Conservation (phyloP, 441 rosid species). For the Croton laevigatus region DNA sequence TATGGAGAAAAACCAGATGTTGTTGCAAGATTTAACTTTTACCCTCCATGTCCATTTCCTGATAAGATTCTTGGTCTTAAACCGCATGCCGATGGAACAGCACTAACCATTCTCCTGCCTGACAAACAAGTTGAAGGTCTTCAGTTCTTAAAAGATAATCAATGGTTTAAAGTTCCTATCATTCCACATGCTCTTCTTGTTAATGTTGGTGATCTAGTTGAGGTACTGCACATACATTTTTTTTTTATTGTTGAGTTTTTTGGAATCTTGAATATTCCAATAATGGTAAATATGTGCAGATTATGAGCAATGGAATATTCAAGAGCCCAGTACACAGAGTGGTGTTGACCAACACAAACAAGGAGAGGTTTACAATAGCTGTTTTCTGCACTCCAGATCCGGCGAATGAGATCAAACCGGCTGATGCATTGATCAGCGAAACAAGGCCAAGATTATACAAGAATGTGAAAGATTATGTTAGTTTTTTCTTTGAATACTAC, state of each 20-base stretch:
- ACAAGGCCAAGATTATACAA: slow-evolving; percentile 46
- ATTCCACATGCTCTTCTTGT: slow-evolving; percentile 57
- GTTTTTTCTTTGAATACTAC: slow-evolving; percentile 34
- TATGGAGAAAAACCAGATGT: slow-evolving; percentile 44
- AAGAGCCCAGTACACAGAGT: slow-evolving; percentile 71
- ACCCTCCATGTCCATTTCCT: slow-evolving; percentile 75
- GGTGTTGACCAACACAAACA: slow-evolving; percentile 43
- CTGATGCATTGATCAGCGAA: slow-evolving; percentile 38
- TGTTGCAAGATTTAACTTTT: slow-evolving; percentile 64
- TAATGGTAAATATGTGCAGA: slow-evolving; percentile 27
- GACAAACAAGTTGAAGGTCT: slow-evolving; percentile 81
- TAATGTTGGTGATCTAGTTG: slow-evolving; percentile 65
- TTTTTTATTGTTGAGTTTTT: too few relatives aligned
- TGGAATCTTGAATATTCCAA: neutral
- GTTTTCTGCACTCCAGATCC: slow-evolving; percentile 46
- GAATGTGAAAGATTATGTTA: slow-evolving; percentile 32
- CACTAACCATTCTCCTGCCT: slow-evolving; percentile 58
- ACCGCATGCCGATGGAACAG: slow-evolving; percentile 73
- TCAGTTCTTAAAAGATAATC: slow-evolving; percentile 53
- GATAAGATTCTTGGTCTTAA: slow-evolving; percentile 56
- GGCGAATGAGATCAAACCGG: slow-evolving; percentile 49
- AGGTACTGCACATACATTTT: slow-evolving; percentile 31
- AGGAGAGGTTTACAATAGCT: slow-evolving; percentile 54
- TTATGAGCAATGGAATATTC: slow-evolving; percentile 68
- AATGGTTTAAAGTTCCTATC: slow-evolving; percentile 59